A percentile compares a stretch with the other conserved stretches of the same genome.
Evolutionary conservation across 73 alveolate species (phyloP).

Genomic region (Diophrys sp.): DNA sequence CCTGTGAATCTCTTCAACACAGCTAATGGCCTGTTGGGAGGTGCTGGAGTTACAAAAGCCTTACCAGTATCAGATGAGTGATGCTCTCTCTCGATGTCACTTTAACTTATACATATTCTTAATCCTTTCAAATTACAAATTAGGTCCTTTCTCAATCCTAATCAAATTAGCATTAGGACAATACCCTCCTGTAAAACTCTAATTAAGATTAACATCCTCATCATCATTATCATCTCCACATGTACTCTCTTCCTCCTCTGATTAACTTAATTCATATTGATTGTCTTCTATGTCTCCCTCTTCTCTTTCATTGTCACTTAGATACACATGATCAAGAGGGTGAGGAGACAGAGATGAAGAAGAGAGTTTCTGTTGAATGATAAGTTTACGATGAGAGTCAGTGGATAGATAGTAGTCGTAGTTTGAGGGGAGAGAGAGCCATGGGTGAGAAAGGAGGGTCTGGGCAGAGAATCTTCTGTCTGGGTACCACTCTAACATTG

Average conservation of each 20-base stretch:
- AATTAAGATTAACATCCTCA: constrained; percentile 32
- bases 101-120: too few species aligned
- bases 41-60: too few species aligned
- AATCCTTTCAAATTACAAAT: constrained; percentile 23
- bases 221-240: constrained; percentile 8
- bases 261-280: background rate
- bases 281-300: background rate
- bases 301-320: background rate
- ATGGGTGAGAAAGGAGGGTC: constrained; percentile 84
- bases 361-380: constrained; percentile 35
- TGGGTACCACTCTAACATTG: constrained; percentile 84
- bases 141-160: constrained; percentile 37
- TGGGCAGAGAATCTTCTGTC: constrained; percentile 88
- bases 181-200: constrained; percentile 46
- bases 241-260: background rate
- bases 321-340: background rate
- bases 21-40: constrained; percentile 57
- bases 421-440: constrained; percentile 77
- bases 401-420: constrained; percentile 63
- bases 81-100: too few species aligned
- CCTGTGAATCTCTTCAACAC: constrained; percentile 65
- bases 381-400: constrained; percentile 49
- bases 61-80: too few species aligned
- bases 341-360: background rate
- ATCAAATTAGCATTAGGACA: constrained; percentile 39